Conservation (phyloP, 345 rosid species). For the Gossypium sturtianum region DNA sequence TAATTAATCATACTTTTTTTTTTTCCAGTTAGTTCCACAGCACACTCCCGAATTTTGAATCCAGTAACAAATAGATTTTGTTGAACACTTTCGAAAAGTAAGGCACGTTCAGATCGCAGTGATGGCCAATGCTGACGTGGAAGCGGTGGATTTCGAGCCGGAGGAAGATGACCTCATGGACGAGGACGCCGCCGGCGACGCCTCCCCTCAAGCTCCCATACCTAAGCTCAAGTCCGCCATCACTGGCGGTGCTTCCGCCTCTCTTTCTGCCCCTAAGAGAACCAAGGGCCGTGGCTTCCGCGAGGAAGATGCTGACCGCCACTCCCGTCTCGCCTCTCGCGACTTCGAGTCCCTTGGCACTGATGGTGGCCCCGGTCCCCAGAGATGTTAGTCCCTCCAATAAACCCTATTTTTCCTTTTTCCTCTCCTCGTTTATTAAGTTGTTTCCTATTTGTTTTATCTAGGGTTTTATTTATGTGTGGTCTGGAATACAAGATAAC, state of each 20-base stretch:
- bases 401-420: not conserved
- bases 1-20: not conserved
- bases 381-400: constrained; percentile 54
- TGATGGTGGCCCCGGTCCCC: constrained; percentile 84
- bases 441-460: not conserved
- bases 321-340: constrained; percentile 61
- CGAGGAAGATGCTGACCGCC: constrained; percentile 70
- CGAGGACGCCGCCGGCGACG: constrained; percentile 65
- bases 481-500: not conserved
- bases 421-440: not conserved
- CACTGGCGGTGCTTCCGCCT: constrained; percentile 59
- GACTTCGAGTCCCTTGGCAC: constrained; percentile 81
- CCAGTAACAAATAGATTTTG: not conserved
- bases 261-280: constrained; percentile 39
- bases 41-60: not conserved
- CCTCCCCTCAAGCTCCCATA: constrained; percentile 58
- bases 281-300: constrained; percentile 95
- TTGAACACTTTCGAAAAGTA: not conserved
- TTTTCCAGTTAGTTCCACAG: not conserved
- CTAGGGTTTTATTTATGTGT: not conserved
- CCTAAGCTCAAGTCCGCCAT: constrained; percentile 84
- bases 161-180: constrained; percentile 98
- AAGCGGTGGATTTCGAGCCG: constrained; percentile 88
- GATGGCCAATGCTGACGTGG: constrained; percentile 79
- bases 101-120: constrained; percentile 5